A percentile compares a stretch with the other conserved stretches of the same genome.
Evolutionary conservation across 176 grass and related monocot species (phyloP).

Genomic region (Aegilops sharonensis): DNA sequence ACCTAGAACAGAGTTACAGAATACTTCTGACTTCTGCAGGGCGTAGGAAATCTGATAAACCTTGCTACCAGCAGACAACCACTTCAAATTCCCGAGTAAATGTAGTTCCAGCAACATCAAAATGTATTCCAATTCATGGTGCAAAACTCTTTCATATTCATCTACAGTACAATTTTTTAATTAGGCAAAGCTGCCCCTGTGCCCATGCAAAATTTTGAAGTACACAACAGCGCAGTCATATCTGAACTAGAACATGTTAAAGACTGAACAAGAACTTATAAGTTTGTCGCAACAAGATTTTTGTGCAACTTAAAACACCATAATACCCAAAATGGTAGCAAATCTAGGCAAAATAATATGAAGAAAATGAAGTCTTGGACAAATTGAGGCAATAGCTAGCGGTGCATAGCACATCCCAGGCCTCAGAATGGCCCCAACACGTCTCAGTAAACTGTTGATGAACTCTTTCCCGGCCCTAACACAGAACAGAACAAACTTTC

Average conservation of each 20-base stretch:
- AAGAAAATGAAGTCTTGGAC: neutral
- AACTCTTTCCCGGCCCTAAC: slow-evolving; percentile 16
- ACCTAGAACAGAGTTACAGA: neutral
- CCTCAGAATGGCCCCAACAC: neutral
- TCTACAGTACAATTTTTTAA: neutral
- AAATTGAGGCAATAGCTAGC: slow-evolving; percentile 4
- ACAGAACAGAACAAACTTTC: slow-evolving; percentile 17
- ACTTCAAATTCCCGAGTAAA: neutral
- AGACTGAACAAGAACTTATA: neutral
- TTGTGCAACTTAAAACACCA: neutral
- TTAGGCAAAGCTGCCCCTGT: neutral
- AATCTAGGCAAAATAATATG: neutral
- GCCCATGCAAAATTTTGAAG: neutral
- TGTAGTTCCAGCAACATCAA: neutral
- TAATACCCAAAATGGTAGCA: neutral
- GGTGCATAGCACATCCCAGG: neutral
- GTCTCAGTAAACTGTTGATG: neutral
- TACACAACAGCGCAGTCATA: neutral
- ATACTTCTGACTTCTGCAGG: neutral
- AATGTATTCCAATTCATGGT: neutral
- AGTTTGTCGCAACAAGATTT: neutral
- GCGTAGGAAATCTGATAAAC: neutral
- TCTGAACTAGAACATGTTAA: neutral
- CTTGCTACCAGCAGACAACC: neutral
- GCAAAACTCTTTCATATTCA: neutral